A percentile compares a stretch with the other conserved stretches of the same genome.
Conservation (phyloP, 768 basidiomycete species). For the Imleria badia region DNA sequence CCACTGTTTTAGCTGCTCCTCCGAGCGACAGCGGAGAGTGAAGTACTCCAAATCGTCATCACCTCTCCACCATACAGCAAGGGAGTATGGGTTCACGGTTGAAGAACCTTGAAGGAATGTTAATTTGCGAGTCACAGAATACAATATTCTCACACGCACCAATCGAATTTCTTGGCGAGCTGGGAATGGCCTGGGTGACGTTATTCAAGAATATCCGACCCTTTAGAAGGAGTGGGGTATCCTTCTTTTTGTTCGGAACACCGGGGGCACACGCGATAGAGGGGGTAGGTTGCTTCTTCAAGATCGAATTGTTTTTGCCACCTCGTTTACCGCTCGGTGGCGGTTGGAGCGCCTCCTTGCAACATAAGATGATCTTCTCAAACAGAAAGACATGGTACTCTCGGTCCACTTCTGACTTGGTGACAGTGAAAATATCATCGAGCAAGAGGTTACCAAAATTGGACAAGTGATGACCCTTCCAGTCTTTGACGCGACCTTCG, state of each 20-base stretch:
- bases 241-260: slow-evolving; percentile 67
- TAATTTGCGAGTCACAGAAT: neutral
- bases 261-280: slow-evolving; percentile 48
- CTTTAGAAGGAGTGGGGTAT: slow-evolving; percentile 82
- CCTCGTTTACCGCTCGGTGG: slow-evolving; percentile 63
- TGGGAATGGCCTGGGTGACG: slow-evolving; percentile 77
- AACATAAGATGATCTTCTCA: slow-evolving; percentile 98
- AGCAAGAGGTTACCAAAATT: slow-evolving; percentile 94
- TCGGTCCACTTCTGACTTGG: slow-evolving; percentile 93
- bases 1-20: slow-evolving; percentile 94
- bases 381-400: slow-evolving; percentile 99
- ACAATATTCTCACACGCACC: slow-evolving; percentile 46
- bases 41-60: slow-evolving; percentile 94
- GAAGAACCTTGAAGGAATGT: slow-evolving; percentile 40
- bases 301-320: slow-evolving; percentile 81
- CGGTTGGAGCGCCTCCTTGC: slow-evolving; percentile 79
- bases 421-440: slow-evolving; percentile 94
- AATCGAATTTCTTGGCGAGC: slow-evolving; percentile 52
- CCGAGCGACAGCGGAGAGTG: slow-evolving; percentile 87
- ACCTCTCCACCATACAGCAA: slow-evolving; percentile 93
- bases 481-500: slow-evolving; percentile 87
- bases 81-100: slow-evolving; percentile 62
- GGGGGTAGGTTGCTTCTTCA: slow-evolving; percentile 74
- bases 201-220: slow-evolving; percentile 98
- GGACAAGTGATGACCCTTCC: slow-evolving; percentile 96